These are phyloP conservation scores for Trichoderma parareesei DNA, from an alignment of 495 filamentous ascomycete species.

Conservation along the genomic window DNA sequence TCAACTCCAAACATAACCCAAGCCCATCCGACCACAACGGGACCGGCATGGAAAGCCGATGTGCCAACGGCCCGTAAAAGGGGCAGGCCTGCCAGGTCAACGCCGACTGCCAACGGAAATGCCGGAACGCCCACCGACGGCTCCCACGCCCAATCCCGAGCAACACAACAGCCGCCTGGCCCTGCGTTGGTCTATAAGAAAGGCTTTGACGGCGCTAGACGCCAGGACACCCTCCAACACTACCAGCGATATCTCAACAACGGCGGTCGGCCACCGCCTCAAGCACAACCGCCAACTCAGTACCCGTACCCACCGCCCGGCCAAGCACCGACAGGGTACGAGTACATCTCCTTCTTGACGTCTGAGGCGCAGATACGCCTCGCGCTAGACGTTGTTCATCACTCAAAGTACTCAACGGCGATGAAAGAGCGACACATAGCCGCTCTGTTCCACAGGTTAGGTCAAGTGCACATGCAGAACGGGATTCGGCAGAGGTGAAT, in stretches of 20 bases:
- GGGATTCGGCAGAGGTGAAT: not conserved
- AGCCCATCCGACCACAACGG: not conserved
- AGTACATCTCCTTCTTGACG: not conserved
- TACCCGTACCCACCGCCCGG: not conserved
- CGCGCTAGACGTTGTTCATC: not conserved
- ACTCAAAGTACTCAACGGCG: too few relatives aligned
- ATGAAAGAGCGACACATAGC: constrained; percentile 9
- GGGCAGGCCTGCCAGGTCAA: not conserved
- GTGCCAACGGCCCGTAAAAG: not conserved
- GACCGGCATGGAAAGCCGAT: not conserved
- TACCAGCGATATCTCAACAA: not conserved
- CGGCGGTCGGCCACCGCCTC: not conserved
- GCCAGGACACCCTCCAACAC: not conserved
- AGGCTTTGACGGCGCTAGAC: not conserved
- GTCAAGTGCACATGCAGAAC: not conserved
- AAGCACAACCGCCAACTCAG: too few relatives aligned
- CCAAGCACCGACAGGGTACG: not conserved
- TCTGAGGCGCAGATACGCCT: constrained; percentile 9
- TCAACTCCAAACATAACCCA: not conserved
- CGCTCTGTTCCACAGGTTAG: constrained; percentile 2
- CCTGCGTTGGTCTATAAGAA: not conserved
- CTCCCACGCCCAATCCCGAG: not conserved
- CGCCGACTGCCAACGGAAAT: not conserved
- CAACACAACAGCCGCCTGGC: not conserved
- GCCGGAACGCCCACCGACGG: not conserved